These are phyloP conservation scores for Taiozyma sp. DNA, from an alignment of 1,139 yeast genomes.

Conservation along the genomic window DNA sequence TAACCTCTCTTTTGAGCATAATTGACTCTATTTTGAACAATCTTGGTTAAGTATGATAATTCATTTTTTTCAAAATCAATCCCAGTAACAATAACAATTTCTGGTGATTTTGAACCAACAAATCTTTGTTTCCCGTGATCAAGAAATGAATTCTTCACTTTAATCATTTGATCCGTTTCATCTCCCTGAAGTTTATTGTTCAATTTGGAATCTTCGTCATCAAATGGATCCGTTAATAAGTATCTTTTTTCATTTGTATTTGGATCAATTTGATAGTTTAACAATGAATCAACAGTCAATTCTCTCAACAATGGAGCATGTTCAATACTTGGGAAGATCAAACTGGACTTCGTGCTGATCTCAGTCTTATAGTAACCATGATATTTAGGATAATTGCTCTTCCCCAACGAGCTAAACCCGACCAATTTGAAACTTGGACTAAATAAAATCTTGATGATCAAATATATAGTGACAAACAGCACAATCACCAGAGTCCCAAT, in stretches of 20 bases:
- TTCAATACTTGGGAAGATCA: conserved; percentile 64
- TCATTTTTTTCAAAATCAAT: conserved; percentile 71
- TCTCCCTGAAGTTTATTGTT: conserved; percentile 34
- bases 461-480: conserved; percentile 5
- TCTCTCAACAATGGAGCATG: conserved; percentile 56
- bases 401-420: not conserved
- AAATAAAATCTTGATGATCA: conserved; percentile 5
- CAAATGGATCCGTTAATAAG: conserved; percentile 37
- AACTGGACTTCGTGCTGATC: conserved; percentile 42
- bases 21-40: conserved; percentile 76
- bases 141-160: conserved; percentile 52
- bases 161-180: conserved; percentile 28
- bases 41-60: conserved; percentile 49
- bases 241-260: conserved; percentile 40
- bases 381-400: conserved; percentile 21
- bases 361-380: conserved; percentile 38
- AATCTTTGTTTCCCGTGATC: conserved; percentile 61
- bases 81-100: conserved; percentile 72
- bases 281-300: conserved; percentile 45
- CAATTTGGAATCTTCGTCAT: conserved; percentile 30
- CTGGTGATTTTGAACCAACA: conserved; percentile 45
- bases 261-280: conserved; percentile 36
- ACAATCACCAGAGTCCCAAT: conserved; percentile 7
- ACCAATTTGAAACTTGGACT: not conserved
- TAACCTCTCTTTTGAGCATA: conserved; percentile 71